These are phyloP conservation scores for Setomelanomma holmii DNA, from an alignment of 2,329 filamentous ascomycete genomes.

Conservation along the genomic window DNA sequence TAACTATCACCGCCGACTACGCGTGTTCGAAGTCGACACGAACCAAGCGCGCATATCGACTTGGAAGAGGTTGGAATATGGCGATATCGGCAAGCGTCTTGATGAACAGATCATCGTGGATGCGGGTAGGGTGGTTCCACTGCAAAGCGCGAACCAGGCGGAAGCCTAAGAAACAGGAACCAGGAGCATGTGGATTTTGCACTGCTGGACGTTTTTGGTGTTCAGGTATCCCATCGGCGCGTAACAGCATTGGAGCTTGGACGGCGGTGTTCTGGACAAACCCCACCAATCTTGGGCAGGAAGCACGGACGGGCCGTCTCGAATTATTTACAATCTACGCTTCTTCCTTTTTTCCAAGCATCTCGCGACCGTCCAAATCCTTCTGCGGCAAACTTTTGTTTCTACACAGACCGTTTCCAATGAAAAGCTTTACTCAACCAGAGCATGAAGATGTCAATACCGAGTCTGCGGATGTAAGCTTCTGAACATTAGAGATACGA, in stretches of 20 bases:
- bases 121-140: slow-evolving; percentile 56
- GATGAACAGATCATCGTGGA: slow-evolving; percentile 69
- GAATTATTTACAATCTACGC: neutral
- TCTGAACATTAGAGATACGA: too few species aligned
- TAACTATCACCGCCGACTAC: slow-evolving; percentile 80
- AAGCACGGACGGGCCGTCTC: neutral
- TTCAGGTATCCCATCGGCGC: neutral
- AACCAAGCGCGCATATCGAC: slow-evolving; percentile 88
- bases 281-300: neutral
- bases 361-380: too few species aligned
- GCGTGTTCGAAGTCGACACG: slow-evolving; percentile 92
- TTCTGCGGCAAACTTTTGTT: too few species aligned
- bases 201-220: slow-evolving; percentile 1
- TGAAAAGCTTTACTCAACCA: too few species aligned
- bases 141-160: slow-evolving; percentile 14
- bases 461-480: too few species aligned
- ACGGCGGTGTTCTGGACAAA: neutral
- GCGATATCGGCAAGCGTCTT: slow-evolving; percentile 59
- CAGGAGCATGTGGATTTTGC: neutral
- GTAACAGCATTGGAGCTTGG: neutral
- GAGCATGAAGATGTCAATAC: too few species aligned
- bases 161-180: neutral
- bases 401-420: too few species aligned
- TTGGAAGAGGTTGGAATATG: slow-evolving; percentile 86
- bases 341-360: slow-evolving; percentile 13